phyloP scores from a whole-genome alignment of 768 basidiomycete species.

The Vararia minispora region DNA sequence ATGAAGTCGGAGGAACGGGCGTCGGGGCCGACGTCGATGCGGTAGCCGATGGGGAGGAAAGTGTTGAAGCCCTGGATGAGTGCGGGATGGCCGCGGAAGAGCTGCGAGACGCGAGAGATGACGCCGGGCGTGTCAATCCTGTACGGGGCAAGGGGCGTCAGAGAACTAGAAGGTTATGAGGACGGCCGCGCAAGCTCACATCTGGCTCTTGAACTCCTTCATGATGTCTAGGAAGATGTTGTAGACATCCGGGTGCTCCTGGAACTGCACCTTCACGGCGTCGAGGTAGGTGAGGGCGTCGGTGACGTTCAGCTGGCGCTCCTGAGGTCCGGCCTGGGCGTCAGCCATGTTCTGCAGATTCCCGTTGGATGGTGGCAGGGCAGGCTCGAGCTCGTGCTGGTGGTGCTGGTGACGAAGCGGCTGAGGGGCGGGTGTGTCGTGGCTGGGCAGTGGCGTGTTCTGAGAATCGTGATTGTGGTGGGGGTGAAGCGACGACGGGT shows the following conservation, averaged over 20 bases:
- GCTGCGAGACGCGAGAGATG: slow-evolving; percentile 86
- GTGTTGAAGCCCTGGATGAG: slow-evolving; percentile 99
- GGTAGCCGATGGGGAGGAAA: slow-evolving; percentile 89
- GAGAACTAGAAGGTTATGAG: background rate
- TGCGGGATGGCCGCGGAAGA: slow-evolving; percentile 81
- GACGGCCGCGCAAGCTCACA: slow-evolving; percentile 23
- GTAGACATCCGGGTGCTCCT: slow-evolving; percentile 49
- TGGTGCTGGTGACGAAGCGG: no score
- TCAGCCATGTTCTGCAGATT: slow-evolving; percentile 4
- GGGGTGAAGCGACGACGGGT: no score
- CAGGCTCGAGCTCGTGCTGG: no score
- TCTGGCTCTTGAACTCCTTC: slow-evolving; percentile 67
- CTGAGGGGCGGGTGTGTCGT: no score
- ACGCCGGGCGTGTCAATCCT: slow-evolving; percentile 98
- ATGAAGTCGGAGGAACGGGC: slow-evolving; percentile 54
- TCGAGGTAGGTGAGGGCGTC: slow-evolving; percentile 56
- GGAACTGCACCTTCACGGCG: slow-evolving; percentile 51
- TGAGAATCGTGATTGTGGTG: no score
- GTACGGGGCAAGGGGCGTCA: slow-evolving; percentile 2
- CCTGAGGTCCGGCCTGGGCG: slow-evolving; percentile 10
- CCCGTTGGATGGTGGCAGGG: no score
- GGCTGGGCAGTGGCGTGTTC: no score
- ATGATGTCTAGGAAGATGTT: slow-evolving; percentile 57
- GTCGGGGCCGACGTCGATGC: slow-evolving; percentile 72
- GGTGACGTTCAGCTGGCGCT: slow-evolving; percentile 45